Conservation (phyloP, 768 basidiomycete species). For the Auricularia cornea region DNA sequence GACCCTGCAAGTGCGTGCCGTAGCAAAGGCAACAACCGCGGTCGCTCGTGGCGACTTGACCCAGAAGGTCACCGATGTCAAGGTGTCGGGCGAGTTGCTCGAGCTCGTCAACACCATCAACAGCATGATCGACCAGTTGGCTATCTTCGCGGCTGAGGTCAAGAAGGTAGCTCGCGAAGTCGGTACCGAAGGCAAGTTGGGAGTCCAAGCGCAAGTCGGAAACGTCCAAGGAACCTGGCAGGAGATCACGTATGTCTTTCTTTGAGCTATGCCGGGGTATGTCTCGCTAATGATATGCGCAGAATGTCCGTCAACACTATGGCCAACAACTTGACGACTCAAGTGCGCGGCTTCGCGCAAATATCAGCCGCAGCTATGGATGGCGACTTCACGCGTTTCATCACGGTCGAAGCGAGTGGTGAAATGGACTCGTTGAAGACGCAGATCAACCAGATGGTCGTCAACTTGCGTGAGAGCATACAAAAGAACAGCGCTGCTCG, state of each 20-base stretch:
- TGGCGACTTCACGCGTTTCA: conserved; percentile 97
- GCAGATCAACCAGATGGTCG: conserved; percentile 98
- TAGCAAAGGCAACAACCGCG: conserved; percentile 90
- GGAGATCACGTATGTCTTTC: conserved; percentile 78
- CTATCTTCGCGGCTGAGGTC: conserved; percentile 68
- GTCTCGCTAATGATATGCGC: conserved; percentile 3
- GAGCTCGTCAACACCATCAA: conserved; percentile 96
- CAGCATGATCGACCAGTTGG: conserved; percentile 65
- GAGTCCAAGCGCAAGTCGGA: conserved; percentile 94
- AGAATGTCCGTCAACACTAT: conserved; percentile 96
- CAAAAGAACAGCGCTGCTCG: conserved; percentile 98
- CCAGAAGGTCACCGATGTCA: conserved; percentile 86
- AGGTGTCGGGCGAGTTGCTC: conserved; percentile 94
- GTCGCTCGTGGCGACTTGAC: conserved; percentile 92
- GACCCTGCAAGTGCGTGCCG: conserved; percentile 88
- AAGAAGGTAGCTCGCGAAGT: conserved; percentile 97
- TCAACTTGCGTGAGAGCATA: conserved; percentile 90
- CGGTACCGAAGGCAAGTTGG: conserved; percentile 96
- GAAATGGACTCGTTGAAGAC: conserved; percentile 99
- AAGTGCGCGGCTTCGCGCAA: conserved; percentile 98
- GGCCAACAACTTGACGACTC: conserved; percentile 93
- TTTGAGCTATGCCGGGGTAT: background rate
- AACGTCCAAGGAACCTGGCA: conserved; percentile 98
- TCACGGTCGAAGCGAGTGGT: conserved; percentile 96
- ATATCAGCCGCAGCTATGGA: conserved; percentile 98